Evolutionary conservation across 768 basidiomycete genomes (phyloP), one percentile per base, ranked within the genome.

Genomic region (Daedaleopsis nitida): DNA sequence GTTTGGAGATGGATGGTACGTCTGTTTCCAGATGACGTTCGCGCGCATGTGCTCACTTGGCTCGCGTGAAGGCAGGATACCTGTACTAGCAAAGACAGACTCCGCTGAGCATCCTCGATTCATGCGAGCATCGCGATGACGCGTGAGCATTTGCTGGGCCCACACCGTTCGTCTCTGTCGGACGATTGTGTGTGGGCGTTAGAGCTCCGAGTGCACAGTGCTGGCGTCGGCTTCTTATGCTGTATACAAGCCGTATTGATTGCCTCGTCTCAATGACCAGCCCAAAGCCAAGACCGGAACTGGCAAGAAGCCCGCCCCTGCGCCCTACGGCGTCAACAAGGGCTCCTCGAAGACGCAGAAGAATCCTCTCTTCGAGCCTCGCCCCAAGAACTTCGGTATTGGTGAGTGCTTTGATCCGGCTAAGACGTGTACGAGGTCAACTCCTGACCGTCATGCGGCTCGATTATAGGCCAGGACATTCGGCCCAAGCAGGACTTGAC

Each of bases 291-390:
- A 77, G 63, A 91, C 89, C 72, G 85, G 86, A 77, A 74, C 88
- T 64, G 84, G 85, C 66, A 93, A 91, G 82, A 94, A 91, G 80
- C 91, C 90, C 67, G 92, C 92, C 65, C 83, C 89, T 59, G 90
- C 92, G 14, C 92, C 92, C 49, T 88, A 87, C 70, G 89, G 90
- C 73, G 87, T 88, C 69, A 83, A 83, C 82, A 92, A 92, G 79
- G 57, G 58, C 10, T 64, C 80, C 38, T 74, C 82, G 66, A 93
- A 94, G 79, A 70, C 76, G 39, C 87, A 87, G 76, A 96, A 96
- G 82, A 98, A 98, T 83, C 96, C 96, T 69, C 86, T 98, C 68
- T 97, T 98, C 76, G 95, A 98, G 82, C 75, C 94, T 57, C 81
- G 74, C 63, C 86, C 94, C 69, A 92, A 90, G 77, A 96, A 95